phyloP scores from a whole-genome alignment of 2,329 filamentous ascomycete genomes.

The Hymenoscyphus infarciens region DNA sequence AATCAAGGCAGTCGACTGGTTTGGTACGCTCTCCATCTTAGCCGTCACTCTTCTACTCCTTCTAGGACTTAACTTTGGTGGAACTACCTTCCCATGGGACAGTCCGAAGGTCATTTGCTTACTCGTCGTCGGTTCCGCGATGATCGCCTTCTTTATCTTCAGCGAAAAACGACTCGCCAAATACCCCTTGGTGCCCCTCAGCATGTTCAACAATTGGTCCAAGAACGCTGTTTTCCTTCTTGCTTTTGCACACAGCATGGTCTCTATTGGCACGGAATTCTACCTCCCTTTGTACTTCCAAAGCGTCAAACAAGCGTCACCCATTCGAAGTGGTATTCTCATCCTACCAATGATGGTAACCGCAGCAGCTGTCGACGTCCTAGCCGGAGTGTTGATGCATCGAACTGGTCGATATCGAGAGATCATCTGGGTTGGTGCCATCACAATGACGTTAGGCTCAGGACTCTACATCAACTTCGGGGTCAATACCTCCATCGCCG shows the following conservation, averaged over 20 bases:
- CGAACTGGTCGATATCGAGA: constrained; percentile 47
- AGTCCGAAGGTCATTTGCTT: constrained; percentile 74
- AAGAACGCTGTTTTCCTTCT: constrained; percentile 64
- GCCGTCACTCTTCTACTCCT: constrained; percentile 78
- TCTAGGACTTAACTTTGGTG: constrained; percentile 78
- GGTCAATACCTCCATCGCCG: constrained; percentile 36
- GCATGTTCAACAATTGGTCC: constrained; percentile 62
- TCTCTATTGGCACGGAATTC: constrained; percentile 3
- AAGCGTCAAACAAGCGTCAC: constrained; percentile 63
- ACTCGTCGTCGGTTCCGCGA: constrained; percentile 66
- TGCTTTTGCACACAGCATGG: constrained; percentile 68
- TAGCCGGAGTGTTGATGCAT: constrained; percentile 51
- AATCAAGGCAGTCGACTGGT: constrained; percentile 55
- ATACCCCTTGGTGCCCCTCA: constrained; percentile 73
- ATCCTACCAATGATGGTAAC: constrained; percentile 65
- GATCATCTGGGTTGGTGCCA: constrained; percentile 43
- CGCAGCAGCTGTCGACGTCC: constrained; percentile 42
- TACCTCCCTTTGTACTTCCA: constrained; percentile 68
- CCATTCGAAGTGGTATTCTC: constrained; percentile 71
- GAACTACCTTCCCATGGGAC: constrained; percentile 64
- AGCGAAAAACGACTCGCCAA: constrained; percentile 68
- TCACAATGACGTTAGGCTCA: constrained; percentile 43
- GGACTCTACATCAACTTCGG: constrained; percentile 45
- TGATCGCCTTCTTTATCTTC: constrained; percentile 56
- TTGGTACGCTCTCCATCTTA: constrained; percentile 59